These are phyloP conservation scores for Ciborinia camelliae DNA, from an alignment of 2,329 filamentous ascomycete genomes.

Conservation along the genomic window DNA sequence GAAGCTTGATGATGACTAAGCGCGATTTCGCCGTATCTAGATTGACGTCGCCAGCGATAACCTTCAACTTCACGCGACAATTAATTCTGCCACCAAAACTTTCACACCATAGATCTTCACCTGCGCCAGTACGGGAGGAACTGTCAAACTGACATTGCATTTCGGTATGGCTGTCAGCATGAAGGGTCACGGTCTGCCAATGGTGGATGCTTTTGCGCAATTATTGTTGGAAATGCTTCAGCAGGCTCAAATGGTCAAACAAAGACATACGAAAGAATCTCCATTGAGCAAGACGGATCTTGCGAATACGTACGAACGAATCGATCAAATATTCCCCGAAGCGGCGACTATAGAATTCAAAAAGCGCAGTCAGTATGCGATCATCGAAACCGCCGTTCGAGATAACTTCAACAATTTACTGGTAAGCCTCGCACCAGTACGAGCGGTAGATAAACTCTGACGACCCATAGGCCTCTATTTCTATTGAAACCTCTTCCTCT, in stretches of 20 bases:
- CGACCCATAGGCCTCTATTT: constrained; percentile 60
- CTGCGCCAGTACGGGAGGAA: neutral
- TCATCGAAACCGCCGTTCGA: constrained; percentile 80
- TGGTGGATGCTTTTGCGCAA: constrained; percentile 51
- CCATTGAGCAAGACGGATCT: constrained; percentile 69
- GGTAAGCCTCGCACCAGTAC: constrained; percentile 50
- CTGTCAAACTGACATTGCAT: neutral
- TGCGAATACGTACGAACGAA: constrained; percentile 46
- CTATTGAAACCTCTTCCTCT: constrained; percentile 75
- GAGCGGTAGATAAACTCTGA: constrained; percentile 36
- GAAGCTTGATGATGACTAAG: constrained; percentile 10
- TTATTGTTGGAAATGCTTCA: constrained; percentile 57
- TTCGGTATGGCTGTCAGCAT: constrained; percentile 37
- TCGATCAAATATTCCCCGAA: constrained; percentile 44
- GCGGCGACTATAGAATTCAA: constrained; percentile 32
- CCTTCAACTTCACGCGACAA: constrained; percentile 11
- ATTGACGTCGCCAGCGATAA: constrained; percentile 7
- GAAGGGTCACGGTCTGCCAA: constrained; percentile 52
- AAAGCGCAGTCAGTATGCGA: constrained; percentile 54
- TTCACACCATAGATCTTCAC: neutral
- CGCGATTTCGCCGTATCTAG: constrained; percentile 1
- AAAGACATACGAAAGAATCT: constrained; percentile 63
- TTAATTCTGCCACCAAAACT: neutral
- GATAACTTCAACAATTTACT: constrained; percentile 76
- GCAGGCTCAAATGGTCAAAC: constrained; percentile 58